A percentile compares a stretch with the other conserved stretches of the same genome.
These are phyloP conservation scores for Botryococcus braunii DNA, from an alignment of 163 green algal genomes.

Conservation along the genomic window DNA sequence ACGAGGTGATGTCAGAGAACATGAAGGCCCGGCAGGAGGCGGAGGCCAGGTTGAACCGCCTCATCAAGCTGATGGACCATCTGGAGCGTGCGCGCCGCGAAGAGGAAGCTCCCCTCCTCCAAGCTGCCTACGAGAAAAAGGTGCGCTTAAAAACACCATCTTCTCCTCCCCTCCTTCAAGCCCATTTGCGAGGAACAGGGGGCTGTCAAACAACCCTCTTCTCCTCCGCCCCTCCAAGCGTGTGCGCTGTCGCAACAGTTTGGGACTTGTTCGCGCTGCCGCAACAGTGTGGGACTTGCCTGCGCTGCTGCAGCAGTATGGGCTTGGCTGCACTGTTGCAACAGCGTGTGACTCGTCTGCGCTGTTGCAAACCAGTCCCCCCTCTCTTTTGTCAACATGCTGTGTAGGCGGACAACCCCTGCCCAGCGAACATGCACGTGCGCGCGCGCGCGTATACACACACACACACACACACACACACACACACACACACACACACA, in stretches of 20 bases:
- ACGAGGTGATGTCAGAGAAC: slow-evolving; percentile 28
- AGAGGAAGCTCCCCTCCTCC: slow-evolving; percentile 77
- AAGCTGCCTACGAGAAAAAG: slow-evolving; percentile 43
- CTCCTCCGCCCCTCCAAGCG: not conserved
- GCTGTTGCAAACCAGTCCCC: too few relatives aligned
- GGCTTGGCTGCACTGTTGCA: too few relatives aligned
- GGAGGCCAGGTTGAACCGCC: slow-evolving; percentile 70
- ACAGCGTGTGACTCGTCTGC: too few relatives aligned
- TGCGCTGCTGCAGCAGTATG: too few relatives aligned
- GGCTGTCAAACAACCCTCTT: not conserved
- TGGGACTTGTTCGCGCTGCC: too few relatives aligned
- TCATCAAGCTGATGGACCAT: slow-evolving; percentile 80
- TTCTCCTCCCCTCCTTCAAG: not conserved
- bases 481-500: too few relatives aligned
- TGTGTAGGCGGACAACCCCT: too few relatives aligned
- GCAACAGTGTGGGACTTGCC: too few relatives aligned
- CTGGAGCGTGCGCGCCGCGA: slow-evolving; percentile 85
- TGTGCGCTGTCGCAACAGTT: not conserved
- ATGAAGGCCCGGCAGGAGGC: slow-evolving; percentile 34
- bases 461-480: too few relatives aligned
- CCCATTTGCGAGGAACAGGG: not conserved
- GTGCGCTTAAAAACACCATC: slow-evolving; percentile 12
- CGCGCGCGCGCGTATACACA: too few relatives aligned
- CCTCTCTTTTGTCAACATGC: too few relatives aligned
- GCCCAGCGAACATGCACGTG: too few relatives aligned